These are phyloP conservation scores for Houttuynia cordata DNA, from an alignment of 164 flowering plant genomes.

Conservation along the genomic window DNA sequence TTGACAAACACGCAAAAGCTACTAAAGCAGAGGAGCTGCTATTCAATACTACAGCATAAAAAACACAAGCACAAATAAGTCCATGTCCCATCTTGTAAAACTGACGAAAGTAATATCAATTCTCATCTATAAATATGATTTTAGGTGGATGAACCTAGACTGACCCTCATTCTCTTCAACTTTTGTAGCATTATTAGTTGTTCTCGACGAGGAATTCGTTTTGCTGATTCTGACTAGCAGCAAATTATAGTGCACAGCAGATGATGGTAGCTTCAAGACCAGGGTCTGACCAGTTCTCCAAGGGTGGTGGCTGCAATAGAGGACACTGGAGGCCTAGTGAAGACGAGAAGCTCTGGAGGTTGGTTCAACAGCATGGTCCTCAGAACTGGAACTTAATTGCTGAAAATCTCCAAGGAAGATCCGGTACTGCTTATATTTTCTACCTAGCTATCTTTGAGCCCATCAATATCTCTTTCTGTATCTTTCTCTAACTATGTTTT, in stretches of 20 bases:
- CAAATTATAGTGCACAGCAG: background rate
- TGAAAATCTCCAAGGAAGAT: conserved; percentile 76
- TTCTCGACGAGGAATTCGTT: background rate
- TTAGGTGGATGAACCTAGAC: background rate
- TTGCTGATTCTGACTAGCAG: background rate
- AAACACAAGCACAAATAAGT: too few relatives aligned
- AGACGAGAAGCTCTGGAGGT: conserved; percentile 58
- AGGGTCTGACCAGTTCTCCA: conserved; percentile 11
- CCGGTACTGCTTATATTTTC: conserved; percentile 39
- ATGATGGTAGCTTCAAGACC: conserved; percentile 32
- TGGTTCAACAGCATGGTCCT: conserved; percentile 64
- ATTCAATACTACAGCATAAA: too few relatives aligned
- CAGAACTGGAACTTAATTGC: conserved; percentile 90
- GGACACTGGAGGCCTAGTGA: conserved; percentile 91
- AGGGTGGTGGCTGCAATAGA: conserved; percentile 41
- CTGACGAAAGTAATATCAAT: conserved; percentile 77
- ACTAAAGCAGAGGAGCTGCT: too few relatives aligned
- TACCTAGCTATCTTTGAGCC: background rate
- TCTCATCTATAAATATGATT: conserved; percentile 42
- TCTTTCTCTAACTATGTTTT: background rate
- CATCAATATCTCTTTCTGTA: background rate
- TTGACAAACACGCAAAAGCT: too few relatives aligned
- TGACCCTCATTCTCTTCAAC: conserved; percentile 25
- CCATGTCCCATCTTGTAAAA: conserved; percentile 38
- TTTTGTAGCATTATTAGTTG: conserved; percentile 4